Evolutionary conservation across 73 alveolate genomes (phyloP), one percentile per base, ranked within the genome.

Genomic region (Chromera velia): DNA sequence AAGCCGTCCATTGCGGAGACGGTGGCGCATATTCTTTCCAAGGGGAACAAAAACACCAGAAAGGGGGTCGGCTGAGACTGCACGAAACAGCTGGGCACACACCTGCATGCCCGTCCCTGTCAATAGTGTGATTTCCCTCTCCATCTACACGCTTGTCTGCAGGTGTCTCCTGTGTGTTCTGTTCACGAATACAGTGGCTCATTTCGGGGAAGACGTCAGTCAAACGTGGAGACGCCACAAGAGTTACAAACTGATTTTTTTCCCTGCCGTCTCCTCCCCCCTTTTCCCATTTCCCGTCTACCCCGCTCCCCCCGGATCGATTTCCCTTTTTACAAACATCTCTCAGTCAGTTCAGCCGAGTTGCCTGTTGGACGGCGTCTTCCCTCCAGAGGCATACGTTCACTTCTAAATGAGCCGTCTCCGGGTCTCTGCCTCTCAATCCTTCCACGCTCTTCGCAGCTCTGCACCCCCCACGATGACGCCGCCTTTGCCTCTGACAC

Each of bases 1-100:
- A 96, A 96, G 85, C 99, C 99, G 9, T 93, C 98, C 34, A 96
- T 96, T 47, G 98, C 99, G 34, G 87, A 91, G 82, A 88, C 97
- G 32, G 89, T 96, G 76, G 94, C 99, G 71, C 96, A 92, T 66
- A 97, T 94, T 27, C 88, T 95, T 13, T 69, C 84, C 10, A 70
- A 75, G 13, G 74, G 74, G 29, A 77, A 77, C 32, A 64, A 77
- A 40, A 40, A 31, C 28, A 34, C 84, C 22, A 75, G 84, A 34
- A 68, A 46, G 22, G 84, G 84, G 63, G 84, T 28, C 1, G 9
- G 76, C 46, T 33, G 82, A 28, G 33, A 17, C 68, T 22, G 19
- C n/a, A 31, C 6, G 70, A 62, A 9, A 26, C 7, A 24, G 0
- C n/a, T 13, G n/a, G n/a, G 32, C 6, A 13, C 6, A 62, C 31